phyloP scores from a whole-genome alignment of 306 rosid genomes.

The Quercus rubra region DNA sequence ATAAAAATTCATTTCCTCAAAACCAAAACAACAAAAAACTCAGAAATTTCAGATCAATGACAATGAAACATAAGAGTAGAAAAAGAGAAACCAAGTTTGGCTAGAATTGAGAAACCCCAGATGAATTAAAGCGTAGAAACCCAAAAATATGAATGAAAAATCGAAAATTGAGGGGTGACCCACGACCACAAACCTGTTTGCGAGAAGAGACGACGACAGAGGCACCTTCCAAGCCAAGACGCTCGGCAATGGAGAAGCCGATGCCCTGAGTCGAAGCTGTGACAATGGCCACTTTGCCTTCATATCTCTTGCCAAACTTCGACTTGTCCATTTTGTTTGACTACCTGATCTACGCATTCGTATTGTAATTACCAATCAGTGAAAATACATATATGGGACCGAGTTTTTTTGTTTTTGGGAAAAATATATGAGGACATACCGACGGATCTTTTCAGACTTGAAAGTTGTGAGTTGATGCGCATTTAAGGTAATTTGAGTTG shows the following conservation, averaged over 20 bases:
- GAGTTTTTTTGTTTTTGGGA: no score
- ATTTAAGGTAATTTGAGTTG: no score
- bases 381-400: not conserved
- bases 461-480: no score
- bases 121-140: not conserved
- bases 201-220: conserved; percentile 90
- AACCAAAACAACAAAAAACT: not conserved
- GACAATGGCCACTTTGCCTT: conserved; percentile 74
- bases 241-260: conserved; percentile 78
- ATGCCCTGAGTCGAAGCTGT: conserved; percentile 98
- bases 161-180: not conserved
- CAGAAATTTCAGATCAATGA: not conserved
- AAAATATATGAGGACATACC: no score
- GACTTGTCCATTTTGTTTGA: conserved; percentile 38
- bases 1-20: not conserved
- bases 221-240: conserved; percentile 93
- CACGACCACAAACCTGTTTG: conserved; percentile 48
- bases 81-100: not conserved
- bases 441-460: no score
- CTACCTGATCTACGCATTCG: not conserved
- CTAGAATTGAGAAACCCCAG: not conserved
- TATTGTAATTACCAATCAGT: not conserved
- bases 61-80: not conserved
- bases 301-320: conserved; percentile 53
- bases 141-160: not conserved